Conservation (phyloP, 2,329 filamentous ascomycete genomes). For the Rutstroemia sp. region DNA sequence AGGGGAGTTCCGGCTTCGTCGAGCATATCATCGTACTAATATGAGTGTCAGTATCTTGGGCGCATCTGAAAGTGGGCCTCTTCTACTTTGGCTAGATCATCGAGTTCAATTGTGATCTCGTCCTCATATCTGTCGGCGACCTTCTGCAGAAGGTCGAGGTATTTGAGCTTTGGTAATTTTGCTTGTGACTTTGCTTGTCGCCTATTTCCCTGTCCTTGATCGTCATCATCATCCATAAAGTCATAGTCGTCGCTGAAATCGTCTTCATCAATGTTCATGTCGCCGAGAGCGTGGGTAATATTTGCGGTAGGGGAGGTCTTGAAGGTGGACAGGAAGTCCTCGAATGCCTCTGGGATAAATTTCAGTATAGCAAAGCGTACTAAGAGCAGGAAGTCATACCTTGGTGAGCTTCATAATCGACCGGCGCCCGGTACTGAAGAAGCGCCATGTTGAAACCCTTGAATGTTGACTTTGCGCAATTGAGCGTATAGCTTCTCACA, state of each 20-base stretch:
- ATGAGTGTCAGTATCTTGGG: constrained; percentile 7
- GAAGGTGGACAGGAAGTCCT: constrained; percentile 82
- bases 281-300: constrained; percentile 74
- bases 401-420: constrained; percentile 85
- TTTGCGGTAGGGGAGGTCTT: constrained; percentile 69
- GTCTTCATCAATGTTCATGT: constrained; percentile 81
- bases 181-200: constrained; percentile 41
- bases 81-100: constrained; percentile 68
- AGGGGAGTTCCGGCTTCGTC: constrained; percentile 49
- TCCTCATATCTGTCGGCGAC: constrained; percentile 72
- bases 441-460: constrained; percentile 62
- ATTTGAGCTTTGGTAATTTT: constrained; percentile 67
- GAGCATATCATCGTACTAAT: constrained; percentile 62
- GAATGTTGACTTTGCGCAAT: background rate
- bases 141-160: constrained; percentile 79
- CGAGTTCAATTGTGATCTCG: constrained; percentile 79
- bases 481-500: background rate
- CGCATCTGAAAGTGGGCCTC: constrained; percentile 32
- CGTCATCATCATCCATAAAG: constrained; percentile 78
- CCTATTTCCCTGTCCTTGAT: constrained; percentile 37
- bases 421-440: constrained; percentile 66
- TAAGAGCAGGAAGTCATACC: constrained; percentile 45
- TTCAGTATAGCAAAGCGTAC: background rate
- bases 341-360: constrained; percentile 58
- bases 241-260: constrained; percentile 86